Evolutionary conservation across 208 protist species (phyloP), one percentile per base, ranked within the genome.

Genomic region (Trypanosoma congolense): DNA sequence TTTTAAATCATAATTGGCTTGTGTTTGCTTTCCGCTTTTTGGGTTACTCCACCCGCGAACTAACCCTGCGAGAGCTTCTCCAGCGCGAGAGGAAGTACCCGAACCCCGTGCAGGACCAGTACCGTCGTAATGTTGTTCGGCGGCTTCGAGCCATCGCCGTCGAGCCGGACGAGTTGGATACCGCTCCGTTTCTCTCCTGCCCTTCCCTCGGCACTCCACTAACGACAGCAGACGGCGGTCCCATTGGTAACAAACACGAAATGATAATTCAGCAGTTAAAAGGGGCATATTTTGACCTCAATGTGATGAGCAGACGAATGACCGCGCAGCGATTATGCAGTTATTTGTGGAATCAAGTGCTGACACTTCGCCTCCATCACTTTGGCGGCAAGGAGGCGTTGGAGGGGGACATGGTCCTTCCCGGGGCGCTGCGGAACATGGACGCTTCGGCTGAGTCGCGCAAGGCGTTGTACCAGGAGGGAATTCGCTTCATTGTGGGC

Each of bases 11-110:
- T 55, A 87, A 93, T 61, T 88, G 76, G 75, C 66, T 93, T n/a
- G 77, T 65, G 19, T 93, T 93, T 54, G 80, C 87, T 2, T 90
- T 90, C 58, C 77, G 83, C 24, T 90, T 93, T 57, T 73, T 93
- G 26, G 87, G 89, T 44, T 93, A 83, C 73, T 90, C 87, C 1
- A 73, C 60, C 18, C 54, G 67, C 28, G 56, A 62, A 4, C 62
- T 65, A 43, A 78, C 75, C 41, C 64, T 93, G 38, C 79, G 87
- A n/a, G 77, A 88, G 56, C 56, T 93, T 45, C 72, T 93, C 33
- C 87, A 93, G 61, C 87, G 87, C 28, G 63, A 60, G 28, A 77
- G 72, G 25, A 88, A 89, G 64, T 93, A 93, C 56, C 87, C 87
- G 3, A 75, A 83, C 42, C 70, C 82, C 0, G 29, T 85, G 21